Conservation (phyloP, 2,329 filamentous ascomycete genomes). For the Epichloe glyceriae region DNA sequence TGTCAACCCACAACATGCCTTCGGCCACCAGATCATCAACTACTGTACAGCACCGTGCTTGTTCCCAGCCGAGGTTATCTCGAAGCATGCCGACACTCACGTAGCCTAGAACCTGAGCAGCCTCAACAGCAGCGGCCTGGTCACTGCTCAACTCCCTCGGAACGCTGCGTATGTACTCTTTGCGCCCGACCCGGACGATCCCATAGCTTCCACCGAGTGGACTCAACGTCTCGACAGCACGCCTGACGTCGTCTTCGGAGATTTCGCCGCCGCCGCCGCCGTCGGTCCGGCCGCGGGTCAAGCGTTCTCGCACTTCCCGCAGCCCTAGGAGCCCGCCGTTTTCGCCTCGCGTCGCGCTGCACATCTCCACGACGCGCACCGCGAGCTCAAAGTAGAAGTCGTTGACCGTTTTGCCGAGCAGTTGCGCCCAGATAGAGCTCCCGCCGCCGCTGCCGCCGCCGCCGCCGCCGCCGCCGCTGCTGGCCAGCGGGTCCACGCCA, state of each 20-base stretch:
- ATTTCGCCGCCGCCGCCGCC: constrained; percentile 47
- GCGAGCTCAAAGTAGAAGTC: constrained; percentile 98
- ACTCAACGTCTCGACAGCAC: constrained; percentile 74
- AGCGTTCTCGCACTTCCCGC: constrained; percentile 62
- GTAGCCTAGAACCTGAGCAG: constrained; percentile 77
- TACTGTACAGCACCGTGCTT: constrained; percentile 73
- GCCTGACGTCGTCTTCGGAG: constrained; percentile 83
- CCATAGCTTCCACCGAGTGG: constrained; percentile 83
- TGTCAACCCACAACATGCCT: constrained; percentile 89
- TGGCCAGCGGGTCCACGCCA: constrained; percentile 81
- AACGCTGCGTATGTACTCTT: constrained; percentile 79
- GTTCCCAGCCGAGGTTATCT: constrained; percentile 75
- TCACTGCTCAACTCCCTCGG: constrained; percentile 93
- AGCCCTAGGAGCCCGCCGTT: constrained; percentile 89
- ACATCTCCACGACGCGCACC: constrained; percentile 90
- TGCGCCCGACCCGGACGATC: constrained; percentile 69
- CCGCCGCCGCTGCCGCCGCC: constrained; percentile 22
- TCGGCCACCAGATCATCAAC: constrained; percentile 82
- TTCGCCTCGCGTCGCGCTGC: constrained; percentile 70
- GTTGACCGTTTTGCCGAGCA: constrained; percentile 82
- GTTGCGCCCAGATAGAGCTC: constrained; percentile 78
- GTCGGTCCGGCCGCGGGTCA: constrained; percentile 60
- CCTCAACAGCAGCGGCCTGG: constrained; percentile 84
- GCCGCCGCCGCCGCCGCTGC: constrained; percentile 17
- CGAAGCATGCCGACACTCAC: constrained; percentile 83